A percentile compares a stretch with the other conserved stretches of the same genome.
Conservation (phyloP, 495 filamentous ascomycete genomes). For the Neurospora tetraspora region DNA sequence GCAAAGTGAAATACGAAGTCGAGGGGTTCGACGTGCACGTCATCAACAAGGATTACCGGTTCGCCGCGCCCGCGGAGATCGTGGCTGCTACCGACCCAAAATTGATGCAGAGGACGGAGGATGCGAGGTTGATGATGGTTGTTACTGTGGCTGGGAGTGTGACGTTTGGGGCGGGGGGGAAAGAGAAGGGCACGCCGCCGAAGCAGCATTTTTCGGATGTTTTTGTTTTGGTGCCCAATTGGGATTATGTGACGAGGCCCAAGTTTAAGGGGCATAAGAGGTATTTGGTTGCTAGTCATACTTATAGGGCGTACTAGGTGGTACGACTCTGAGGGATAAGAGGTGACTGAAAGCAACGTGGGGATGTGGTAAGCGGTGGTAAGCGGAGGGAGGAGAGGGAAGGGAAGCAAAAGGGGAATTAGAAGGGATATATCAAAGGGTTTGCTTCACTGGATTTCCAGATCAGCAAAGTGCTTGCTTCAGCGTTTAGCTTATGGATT, state of each 20-base stretch:
- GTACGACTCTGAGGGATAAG: too few species aligned
- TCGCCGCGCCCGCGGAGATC: slow-evolving; percentile 22
- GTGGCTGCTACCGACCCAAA: slow-evolving; percentile 7
- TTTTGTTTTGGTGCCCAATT: slow-evolving; percentile 69
- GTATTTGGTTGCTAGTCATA: slow-evolving; percentile 67
- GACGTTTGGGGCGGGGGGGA: slow-evolving; percentile 3
- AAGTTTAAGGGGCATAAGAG: slow-evolving; percentile 30
- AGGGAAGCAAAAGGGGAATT: too few species aligned
- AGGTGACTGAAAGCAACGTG: too few species aligned
- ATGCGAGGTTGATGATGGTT: slow-evolving; percentile 56
- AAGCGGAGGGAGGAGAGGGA: too few species aligned
- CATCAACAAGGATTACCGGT: slow-evolving; percentile 53
- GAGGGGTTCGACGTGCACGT: slow-evolving; percentile 63
- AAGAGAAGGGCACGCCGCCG: slow-evolving; percentile 28
- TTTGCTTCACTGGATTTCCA: background rate
- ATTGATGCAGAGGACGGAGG: slow-evolving; percentile 16
- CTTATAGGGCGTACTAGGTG: slow-evolving; percentile 40
- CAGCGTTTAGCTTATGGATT: background rate
- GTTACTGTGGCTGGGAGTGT: slow-evolving; percentile 60
- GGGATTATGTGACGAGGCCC: slow-evolving; percentile 36
- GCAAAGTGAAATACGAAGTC: slow-evolving; percentile 41
- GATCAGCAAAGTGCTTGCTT: background rate
- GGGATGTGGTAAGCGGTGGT: too few species aligned
- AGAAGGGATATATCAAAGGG: background rate
- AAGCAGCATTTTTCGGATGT: slow-evolving; percentile 63